Percentiles rank a stretch among this genome's conserved stretches.
phyloP scores from a whole-genome alignment of 345 rosid species.

The Hypericum androsaemum region DNA sequence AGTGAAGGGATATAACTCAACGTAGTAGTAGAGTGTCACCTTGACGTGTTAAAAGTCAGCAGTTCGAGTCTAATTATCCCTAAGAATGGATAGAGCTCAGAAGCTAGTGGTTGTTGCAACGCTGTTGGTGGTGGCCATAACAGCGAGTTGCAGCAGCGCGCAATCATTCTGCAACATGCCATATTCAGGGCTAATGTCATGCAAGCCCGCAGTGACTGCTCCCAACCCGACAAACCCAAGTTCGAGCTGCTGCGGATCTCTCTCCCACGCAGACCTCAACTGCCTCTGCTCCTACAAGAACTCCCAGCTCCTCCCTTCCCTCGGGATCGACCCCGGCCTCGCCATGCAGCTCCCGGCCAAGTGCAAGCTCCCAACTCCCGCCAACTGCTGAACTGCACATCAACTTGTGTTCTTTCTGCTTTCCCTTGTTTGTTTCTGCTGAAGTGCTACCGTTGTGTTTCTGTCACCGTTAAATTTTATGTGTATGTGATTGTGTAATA shows the following conservation, averaged over 20 bases:
- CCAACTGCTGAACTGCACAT: neutral
- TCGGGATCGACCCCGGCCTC: neutral
- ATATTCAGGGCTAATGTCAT: neutral
- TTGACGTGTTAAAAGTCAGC: too few species aligned
- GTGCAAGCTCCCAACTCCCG: conserved; percentile 3
- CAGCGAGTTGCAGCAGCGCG: neutral
- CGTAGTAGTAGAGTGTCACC: too few species aligned
- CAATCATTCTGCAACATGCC: conserved; percentile 2
- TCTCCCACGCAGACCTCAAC: neutral
- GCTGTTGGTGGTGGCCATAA: neutral
- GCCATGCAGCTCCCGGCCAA: neutral
- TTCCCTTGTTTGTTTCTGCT: too few species aligned
- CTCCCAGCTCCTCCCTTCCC: neutral
- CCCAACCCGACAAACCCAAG: neutral
- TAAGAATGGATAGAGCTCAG: too few species aligned
- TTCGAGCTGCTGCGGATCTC: neutral
- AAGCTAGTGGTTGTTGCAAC: too few species aligned
- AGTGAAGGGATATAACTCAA: too few species aligned
- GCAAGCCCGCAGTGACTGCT: conserved; percentile 3
- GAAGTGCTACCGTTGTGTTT: too few species aligned
- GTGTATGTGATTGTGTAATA: too few species aligned
- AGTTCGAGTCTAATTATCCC: too few species aligned
- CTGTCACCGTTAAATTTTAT: too few species aligned
- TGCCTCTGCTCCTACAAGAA: conserved; percentile 5
- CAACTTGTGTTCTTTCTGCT: too few species aligned